Evolutionary conservation across 2,329 filamentous ascomycete species (phyloP).

Genomic region (Dothistroma septosporum): DNA sequence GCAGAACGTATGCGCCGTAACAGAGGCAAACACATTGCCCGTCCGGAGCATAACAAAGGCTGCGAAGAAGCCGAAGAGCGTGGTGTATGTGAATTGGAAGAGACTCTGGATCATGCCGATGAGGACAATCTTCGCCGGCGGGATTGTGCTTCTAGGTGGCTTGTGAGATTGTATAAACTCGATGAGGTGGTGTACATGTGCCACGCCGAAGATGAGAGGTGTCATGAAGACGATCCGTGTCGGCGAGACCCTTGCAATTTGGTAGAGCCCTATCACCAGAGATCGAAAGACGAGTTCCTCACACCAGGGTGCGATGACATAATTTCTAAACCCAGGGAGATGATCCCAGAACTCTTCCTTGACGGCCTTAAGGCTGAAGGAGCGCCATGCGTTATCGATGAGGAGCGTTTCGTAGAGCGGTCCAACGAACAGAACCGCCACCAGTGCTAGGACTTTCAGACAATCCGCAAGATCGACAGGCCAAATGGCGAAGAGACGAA

Average conservation of each 20-base stretch:
- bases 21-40: slow-evolving; percentile 71
- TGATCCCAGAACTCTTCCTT: slow-evolving; percentile 61
- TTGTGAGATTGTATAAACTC: slow-evolving; percentile 78
- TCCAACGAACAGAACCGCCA: slow-evolving; percentile 73
- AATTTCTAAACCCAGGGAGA: slow-evolving; percentile 82
- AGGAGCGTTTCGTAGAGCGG: slow-evolving; percentile 77
- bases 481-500: slow-evolving; percentile 77
- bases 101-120: slow-evolving; percentile 61
- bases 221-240: slow-evolving; percentile 69
- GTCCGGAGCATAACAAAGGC: slow-evolving; percentile 85
- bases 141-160: slow-evolving; percentile 43
- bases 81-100: slow-evolving; percentile 86
- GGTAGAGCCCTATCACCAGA: slow-evolving; percentile 74
- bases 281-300: slow-evolving; percentile 94
- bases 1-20: slow-evolving; percentile 80
- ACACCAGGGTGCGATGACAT: slow-evolving; percentile 77
- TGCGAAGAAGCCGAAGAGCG: slow-evolving; percentile 87
- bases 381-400: slow-evolving; percentile 64
- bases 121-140: slow-evolving; percentile 23
- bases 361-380: slow-evolving; percentile 47
- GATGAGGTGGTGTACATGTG: slow-evolving; percentile 93
- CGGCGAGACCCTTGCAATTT: slow-evolving; percentile 59
- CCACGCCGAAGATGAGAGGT: slow-evolving; percentile 85
- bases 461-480: slow-evolving; percentile 57
- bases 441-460: slow-evolving; percentile 61